Evolutionary conservation across 305 asterid species (phyloP).

Genomic region (Coffea humblotiana): DNA sequence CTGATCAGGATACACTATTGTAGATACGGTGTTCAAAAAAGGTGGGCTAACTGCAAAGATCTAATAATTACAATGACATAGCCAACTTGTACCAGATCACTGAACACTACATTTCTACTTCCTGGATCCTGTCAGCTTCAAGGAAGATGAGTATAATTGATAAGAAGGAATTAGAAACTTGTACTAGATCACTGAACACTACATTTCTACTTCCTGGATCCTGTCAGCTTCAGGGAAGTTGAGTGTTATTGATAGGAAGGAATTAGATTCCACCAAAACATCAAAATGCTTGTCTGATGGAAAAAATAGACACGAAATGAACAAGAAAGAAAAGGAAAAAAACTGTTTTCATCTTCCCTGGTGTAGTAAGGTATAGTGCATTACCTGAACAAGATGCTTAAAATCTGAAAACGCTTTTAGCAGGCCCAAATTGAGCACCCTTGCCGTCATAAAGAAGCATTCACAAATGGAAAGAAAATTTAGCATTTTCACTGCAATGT

Average conservation of each 20-base stretch:
- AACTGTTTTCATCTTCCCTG: neutral
- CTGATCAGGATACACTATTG: neutral
- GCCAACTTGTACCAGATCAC: neutral
- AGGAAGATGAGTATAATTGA: neutral
- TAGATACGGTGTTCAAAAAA: neutral
- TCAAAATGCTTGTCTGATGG: neutral
- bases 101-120: neutral
- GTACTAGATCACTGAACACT: neutral
- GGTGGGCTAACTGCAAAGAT: neutral
- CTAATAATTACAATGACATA: too few species aligned
- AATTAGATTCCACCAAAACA: neutral
- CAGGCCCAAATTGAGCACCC: conserved; percentile 91
- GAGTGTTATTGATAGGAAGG: neutral
- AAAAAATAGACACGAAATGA: neutral
- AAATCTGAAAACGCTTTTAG: conserved; percentile 94
- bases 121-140: neutral
- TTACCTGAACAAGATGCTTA: conserved; percentile 94
- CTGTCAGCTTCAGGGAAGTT: neutral
- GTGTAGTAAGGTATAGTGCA: conserved; percentile 13
- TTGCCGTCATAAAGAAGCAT: conserved; percentile 98
- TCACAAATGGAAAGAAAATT: conserved; percentile 87
- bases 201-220: neutral
- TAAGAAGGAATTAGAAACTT: neutral
- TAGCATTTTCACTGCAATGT: conserved; percentile 47
- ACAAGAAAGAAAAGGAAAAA: neutral